Evolutionary conservation across 2,329 filamentous ascomycete genomes (phyloP), one percentile per base, ranked within the genome.

Genomic region (Neophaeococcomyces aloes): DNA sequence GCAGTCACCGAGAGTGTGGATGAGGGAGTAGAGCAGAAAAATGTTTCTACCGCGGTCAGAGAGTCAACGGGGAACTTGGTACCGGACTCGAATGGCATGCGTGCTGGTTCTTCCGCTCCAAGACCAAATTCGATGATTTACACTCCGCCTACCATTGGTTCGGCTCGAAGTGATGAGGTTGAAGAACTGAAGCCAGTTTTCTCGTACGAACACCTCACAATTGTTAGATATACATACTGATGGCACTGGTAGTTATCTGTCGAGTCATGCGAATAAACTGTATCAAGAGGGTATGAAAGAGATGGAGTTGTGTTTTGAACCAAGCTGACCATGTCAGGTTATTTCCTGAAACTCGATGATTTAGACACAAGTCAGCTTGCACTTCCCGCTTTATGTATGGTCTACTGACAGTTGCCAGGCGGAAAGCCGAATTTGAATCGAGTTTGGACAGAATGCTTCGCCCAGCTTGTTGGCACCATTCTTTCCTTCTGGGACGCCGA

Each of bases 101-200:
- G 46, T 31, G 41, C 29, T 15, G 46, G 49, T 25, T 47, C 49
- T 19, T 32, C 41, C 19, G 29, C 44, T 10, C 50, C 51, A n/a
- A 47, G 50, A 35, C 49, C 50, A 15, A 41, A 39, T 3, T 53
- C 53, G 27, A 51, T 48, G 44, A 35, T 55, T 8, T 56, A 51
- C 34, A 48, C 46, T 17, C 86, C 87, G 59, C 83, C 83, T 59
- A 67, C 87, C 62, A 87, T 94, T 81, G 85, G 94, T 58, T 74
- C 91, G 51, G 78, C 77, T 58, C 75, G 81, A 54, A 86, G 95
- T 60, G 94, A 86, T 23, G 79, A 55, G 17, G 47, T 91, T 50
- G 87, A 91, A 29, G 91, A 98, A 71, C 73, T 98, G 50, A 83
- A 87, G 66, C 89, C 88, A 51, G 88, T 96, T 57, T 96, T 96